These are phyloP conservation scores for Pseudofabraea citricarpa DNA, from an alignment of 2,329 filamentous ascomycete species.

Conservation along the genomic window DNA sequence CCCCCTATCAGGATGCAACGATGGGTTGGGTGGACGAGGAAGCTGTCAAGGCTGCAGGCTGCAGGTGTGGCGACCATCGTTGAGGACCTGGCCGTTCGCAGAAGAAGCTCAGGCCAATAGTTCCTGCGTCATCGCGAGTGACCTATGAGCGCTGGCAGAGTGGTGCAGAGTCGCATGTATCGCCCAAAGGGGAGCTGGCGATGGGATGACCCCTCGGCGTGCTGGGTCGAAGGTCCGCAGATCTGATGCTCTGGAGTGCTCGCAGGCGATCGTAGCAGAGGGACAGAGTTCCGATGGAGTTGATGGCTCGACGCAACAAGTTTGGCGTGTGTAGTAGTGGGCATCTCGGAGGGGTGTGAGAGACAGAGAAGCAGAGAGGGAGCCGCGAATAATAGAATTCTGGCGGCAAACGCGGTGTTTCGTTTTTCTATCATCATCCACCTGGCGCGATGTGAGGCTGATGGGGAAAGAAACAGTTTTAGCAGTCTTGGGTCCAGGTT, in stretches of 20 bases:
- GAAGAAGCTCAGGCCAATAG: conserved; percentile 1
- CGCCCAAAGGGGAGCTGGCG: not conserved
- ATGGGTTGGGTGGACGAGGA: not conserved
- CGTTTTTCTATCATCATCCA: too few species aligned
- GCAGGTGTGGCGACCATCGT: not conserved
- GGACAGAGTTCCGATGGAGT: too few species aligned
- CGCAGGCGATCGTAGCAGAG: not conserved
- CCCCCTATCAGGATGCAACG: not conserved
- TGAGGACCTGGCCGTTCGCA: not conserved
- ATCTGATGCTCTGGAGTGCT: not conserved
- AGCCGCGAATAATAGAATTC: conserved; percentile 1
- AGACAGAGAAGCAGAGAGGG: not conserved
- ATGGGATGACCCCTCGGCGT: not conserved
- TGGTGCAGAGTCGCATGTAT: not conserved
- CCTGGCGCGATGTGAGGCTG: not conserved
- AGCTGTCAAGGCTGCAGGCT: not conserved
- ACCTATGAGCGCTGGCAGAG: not conserved
- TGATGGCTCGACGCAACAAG: not conserved
- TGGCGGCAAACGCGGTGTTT: not conserved
- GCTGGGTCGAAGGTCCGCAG: too few species aligned
- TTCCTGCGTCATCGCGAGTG: not conserved
- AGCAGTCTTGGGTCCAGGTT: not conserved
- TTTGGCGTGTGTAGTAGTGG: conserved; percentile 1
- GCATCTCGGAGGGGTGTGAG: not conserved
- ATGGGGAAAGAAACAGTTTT: not conserved